Base-by-base conservation (phyloP, 495 filamentous ascomycete genomes). In the Geopyxis carbonaria region DNA sequence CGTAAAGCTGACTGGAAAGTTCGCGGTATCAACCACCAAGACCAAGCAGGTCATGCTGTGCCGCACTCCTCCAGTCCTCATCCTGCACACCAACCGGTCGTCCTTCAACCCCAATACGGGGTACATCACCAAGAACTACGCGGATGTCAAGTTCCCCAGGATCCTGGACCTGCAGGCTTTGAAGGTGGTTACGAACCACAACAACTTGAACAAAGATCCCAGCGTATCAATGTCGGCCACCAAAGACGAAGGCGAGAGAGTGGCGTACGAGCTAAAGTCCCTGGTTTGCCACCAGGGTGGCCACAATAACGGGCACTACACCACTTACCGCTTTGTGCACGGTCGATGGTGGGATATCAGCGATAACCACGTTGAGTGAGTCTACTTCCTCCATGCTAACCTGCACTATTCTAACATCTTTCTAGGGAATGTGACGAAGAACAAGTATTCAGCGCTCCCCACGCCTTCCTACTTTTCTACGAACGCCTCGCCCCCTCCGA, bases 391-490 rank as follows among this genome's bases (percentile, higher is more conserved):
- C 9, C 4, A 18, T 9, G 5, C 15, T 18, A 2, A 14, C 14
- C 19, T 16, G 22, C n/a, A 11, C 5, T 19, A 37, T 10, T 11
- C 21, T 21, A 37, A 22, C 20, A 33, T n/a, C 16, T 21, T 2
- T 34, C 13, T 4, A 53, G 50, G 24, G 29, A 40, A 11, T 52
- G 45, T 16, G 41, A 41, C 6, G 85, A 93, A 58, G 62, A 68
- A 9, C 66, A 66, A 22, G 86, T 89, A 0, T 66, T 93, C 37
- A 63, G 59, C 1, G 80, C 87, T 48, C 72, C 75, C n/a, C 84
- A 79, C 10, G 87, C 78, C 1, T 95, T 94, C 51, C 94, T 97
- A 87, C 65, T 95, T 6, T 94, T 97, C 59, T 97, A 95, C 50
- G 89, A 97, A 51, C 64, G 62, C 21, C 52, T 73, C n/a, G 60